Conservation (phyloP, 371 early-diverging fungal species). For the Thermomucor indicae-seudaticae region DNA sequence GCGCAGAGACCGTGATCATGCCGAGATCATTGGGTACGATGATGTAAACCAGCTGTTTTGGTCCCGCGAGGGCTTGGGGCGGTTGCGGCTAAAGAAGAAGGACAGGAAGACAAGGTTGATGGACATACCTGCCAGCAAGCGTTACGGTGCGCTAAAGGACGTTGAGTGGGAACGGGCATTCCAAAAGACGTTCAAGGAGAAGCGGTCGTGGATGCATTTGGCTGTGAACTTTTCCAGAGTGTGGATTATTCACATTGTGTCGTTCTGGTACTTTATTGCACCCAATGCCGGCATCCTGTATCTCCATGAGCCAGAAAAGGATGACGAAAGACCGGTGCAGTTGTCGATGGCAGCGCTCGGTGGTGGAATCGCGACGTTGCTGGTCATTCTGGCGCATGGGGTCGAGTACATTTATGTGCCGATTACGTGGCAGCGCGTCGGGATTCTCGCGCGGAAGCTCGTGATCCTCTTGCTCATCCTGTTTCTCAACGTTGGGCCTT, state of each 20-base stretch:
- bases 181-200: constrained; percentile 81
- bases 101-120: constrained; percentile 48
- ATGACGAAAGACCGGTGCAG: constrained; percentile 40
- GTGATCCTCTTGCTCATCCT: constrained; percentile 54
- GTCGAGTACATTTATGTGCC: constrained; percentile 73
- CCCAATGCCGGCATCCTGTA: constrained; percentile 67
- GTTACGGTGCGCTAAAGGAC: constrained; percentile 56
- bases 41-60: constrained; percentile 88
- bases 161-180: constrained; percentile 71
- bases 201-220: constrained; percentile 78
- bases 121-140: constrained; percentile 50
- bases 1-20: constrained; percentile 77
- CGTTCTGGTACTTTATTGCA: constrained; percentile 78
- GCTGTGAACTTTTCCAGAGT: constrained; percentile 80
- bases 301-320: constrained; percentile 14
- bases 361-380: constrained; percentile 62
- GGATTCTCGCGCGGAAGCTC: constrained; percentile 61
- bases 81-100: constrained; percentile 41
- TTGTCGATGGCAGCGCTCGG: constrained; percentile 67
- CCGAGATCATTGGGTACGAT: constrained; percentile 76
- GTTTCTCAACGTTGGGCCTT: constrained; percentile 61
- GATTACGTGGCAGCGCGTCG: constrained; percentile 48
- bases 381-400: constrained; percentile 61
- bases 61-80: constrained; percentile 60
- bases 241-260: constrained; percentile 79